Percentiles rank a stretch among this genome's conserved stretches.
These are phyloP conservation scores for Barnettozyma populi DNA, from an alignment of 805 yeast species.

Conservation along the genomic window DNA sequence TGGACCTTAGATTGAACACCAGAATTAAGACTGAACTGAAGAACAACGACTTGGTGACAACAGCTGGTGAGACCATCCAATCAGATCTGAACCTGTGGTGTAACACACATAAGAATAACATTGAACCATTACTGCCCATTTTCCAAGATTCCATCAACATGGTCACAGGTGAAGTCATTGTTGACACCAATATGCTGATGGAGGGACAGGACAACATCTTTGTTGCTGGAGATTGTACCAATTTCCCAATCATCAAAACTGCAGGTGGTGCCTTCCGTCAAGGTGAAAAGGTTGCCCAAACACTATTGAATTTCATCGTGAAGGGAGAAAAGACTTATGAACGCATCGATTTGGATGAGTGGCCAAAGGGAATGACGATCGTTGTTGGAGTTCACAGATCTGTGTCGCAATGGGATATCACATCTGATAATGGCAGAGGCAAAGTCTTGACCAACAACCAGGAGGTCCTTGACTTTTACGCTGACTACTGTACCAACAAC, in stretches of 20 bases:
- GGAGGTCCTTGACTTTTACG: constrained; percentile 25
- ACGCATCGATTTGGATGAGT: constrained; percentile 11
- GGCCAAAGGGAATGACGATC: constrained; percentile 24
- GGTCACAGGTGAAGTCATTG: constrained; percentile 20
- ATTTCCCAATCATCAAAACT: constrained; percentile 34
- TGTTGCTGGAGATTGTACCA: constrained; percentile 34
- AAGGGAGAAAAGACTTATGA: constrained; percentile 12
- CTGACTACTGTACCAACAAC: constrained; percentile 25
- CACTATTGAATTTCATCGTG: constrained; percentile 15
- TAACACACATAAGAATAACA: constrained; percentile 31
- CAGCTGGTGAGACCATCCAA: constrained; percentile 23
- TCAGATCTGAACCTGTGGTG: constrained; percentile 35
- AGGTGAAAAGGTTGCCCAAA: constrained; percentile 19
- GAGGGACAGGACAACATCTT: constrained; percentile 26
- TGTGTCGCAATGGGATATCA: constrained; percentile 18
- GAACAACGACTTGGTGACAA: constrained; percentile 21
- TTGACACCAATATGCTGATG: constrained; percentile 25
- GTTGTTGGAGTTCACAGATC: constrained; percentile 22
- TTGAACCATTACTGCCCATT: constrained; percentile 23
- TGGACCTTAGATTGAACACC: constrained; percentile 26
- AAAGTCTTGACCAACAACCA: constrained; percentile 25
- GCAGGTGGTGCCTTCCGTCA: constrained; percentile 35
- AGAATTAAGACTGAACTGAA: constrained; percentile 27
- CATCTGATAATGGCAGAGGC: constrained; percentile 23
- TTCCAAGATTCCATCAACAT: constrained; percentile 23